Conservation (phyloP, 176 grass and related monocot species). For the Lolium rigidum region DNA sequence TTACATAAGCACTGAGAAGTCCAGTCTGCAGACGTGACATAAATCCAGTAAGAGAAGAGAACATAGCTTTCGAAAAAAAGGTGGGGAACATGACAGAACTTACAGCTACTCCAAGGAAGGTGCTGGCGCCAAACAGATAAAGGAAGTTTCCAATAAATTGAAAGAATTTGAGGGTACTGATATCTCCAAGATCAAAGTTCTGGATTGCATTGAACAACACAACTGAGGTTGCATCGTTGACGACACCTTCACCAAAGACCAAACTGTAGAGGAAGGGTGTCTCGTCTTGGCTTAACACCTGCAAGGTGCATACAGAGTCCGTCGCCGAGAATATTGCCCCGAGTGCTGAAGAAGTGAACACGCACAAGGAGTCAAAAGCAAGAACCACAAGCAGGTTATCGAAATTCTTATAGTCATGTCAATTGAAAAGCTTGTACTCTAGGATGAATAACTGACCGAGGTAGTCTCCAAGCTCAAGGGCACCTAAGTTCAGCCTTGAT, state of each 20-base stretch:
- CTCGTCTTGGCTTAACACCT: conserved; percentile 93
- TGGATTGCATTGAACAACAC: conserved; percentile 95
- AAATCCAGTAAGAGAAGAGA: conserved; percentile 26
- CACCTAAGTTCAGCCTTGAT: conserved; percentile 70
- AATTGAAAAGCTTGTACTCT: not conserved
- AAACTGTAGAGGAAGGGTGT: conserved; percentile 94
- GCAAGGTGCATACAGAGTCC: conserved; percentile 96
- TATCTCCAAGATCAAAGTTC: conserved; percentile 62
- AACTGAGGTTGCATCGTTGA: conserved; percentile 96
- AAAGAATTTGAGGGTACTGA: conserved; percentile 52
- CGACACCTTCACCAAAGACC: conserved; percentile 97
- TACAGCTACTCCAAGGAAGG: conserved; percentile 89
- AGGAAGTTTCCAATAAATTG: conserved; percentile 71
- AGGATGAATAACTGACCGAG: conserved; percentile 59
- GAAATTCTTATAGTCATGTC: not conserved
- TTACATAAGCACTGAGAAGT: conserved; percentile 91
- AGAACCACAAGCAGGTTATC: not conserved
- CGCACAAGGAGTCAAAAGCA: conserved; percentile 22
- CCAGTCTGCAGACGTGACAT: conserved; percentile 58
- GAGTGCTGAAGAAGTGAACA: conserved; percentile 65
- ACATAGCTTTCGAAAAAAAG: not conserved
- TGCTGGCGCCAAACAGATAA: conserved; percentile 76
- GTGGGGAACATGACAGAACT: conserved; percentile 45
- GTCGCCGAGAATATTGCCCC: conserved; percentile 97
- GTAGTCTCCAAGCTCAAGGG: conserved; percentile 83